Conservation (phyloP, 768 basidiomycete species). For the Boletellus ananas region DNA sequence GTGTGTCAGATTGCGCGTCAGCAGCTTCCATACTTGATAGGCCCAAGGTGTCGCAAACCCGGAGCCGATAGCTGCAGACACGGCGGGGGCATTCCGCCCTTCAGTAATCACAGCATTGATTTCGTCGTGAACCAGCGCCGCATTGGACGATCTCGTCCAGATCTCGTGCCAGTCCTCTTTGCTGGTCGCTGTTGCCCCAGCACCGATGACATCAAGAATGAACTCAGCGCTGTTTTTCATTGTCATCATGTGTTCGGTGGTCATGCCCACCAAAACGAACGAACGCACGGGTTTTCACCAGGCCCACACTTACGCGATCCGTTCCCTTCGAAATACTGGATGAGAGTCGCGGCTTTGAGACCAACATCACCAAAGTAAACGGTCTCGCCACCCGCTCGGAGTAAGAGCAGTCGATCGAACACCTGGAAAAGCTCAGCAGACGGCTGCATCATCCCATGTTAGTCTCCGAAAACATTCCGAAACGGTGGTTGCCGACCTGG, state of each 20-base stretch:
- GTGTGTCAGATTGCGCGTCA: constrained; percentile 41
- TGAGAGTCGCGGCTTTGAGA: constrained; percentile 51
- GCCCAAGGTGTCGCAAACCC: constrained; percentile 54
- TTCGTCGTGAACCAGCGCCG: constrained; percentile 32
- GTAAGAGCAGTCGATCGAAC: constrained; percentile 75
- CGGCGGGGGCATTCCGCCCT: constrained; percentile 40
- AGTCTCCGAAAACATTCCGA: neutral
- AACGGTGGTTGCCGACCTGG: constrained; percentile 19
- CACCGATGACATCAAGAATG: constrained; percentile 71
- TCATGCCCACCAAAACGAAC: constrained; percentile 47
- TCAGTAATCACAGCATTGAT: constrained; percentile 47
- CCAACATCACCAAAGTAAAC: constrained; percentile 73
- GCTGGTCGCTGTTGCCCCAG: constrained; percentile 60
- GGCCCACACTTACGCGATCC: constrained; percentile 60
- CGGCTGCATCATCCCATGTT: constrained; percentile 40
- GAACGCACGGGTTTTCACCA: constrained; percentile 60
- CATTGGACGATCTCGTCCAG: constrained; percentile 55
- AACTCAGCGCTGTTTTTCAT: constrained; percentile 46
- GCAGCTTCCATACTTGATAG: constrained; percentile 43
- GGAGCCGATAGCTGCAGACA: constrained; percentile 35
- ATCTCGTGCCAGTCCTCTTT: constrained; percentile 54
- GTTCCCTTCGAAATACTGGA: constrained; percentile 73
- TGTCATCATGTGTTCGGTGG: no score
- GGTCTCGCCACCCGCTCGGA: constrained; percentile 71
- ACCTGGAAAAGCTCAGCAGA: constrained; percentile 80